Conservation (phyloP, 371 early-diverging fungal species). For the Saksenaea vasiformis region DNA sequence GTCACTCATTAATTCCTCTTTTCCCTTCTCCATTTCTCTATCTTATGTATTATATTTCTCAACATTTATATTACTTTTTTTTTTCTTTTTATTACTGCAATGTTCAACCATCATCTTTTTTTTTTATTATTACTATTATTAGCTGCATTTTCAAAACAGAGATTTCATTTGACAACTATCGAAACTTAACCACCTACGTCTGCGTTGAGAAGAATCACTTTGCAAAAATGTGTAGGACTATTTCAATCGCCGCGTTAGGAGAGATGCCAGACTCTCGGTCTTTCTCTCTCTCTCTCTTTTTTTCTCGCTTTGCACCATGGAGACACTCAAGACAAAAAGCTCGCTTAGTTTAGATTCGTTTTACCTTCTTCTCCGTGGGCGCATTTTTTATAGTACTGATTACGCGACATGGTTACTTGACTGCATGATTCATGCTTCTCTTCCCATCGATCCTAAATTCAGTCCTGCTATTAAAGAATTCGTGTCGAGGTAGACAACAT, state of each 20-base stretch:
- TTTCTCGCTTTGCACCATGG: too few species aligned
- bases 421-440: conserved; percentile 32
- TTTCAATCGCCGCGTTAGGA: too few species aligned
- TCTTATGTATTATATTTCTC: conserved; percentile 1
- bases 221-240: too few species aligned
- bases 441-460: conserved; percentile 39
- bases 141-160: too few species aligned
- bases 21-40: not conserved
- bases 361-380: conserved; percentile 33
- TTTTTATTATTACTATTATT: too few species aligned
- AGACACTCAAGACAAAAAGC: conserved; percentile 3
- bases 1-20: conserved; percentile 10
- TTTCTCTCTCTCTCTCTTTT: too few species aligned
- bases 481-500: conserved; percentile 30
- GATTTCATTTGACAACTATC: too few species aligned
- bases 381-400: conserved; percentile 31
- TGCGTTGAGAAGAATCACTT: too few species aligned
- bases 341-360: conserved; percentile 39
- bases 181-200: too few species aligned
- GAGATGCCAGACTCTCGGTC: too few species aligned
- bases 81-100: not conserved
- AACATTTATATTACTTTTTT: not conserved
- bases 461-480: conserved; percentile 41
- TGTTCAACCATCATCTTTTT: not conserved
- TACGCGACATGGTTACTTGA: conserved; percentile 40